Conservation (phyloP, 768 basidiomycete species). For the Amanita muscaria region DNA sequence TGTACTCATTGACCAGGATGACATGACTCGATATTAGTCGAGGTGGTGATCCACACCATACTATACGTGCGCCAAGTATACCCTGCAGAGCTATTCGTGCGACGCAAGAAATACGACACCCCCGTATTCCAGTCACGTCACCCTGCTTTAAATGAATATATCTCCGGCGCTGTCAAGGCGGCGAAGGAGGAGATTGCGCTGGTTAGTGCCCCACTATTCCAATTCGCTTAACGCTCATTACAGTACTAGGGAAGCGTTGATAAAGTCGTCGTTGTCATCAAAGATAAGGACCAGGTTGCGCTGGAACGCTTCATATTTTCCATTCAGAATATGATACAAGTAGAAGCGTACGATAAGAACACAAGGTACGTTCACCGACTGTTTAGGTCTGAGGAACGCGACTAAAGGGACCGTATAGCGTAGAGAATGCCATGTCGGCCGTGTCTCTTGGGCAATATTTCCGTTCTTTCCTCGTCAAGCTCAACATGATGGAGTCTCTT, state of each 20-base stretch:
- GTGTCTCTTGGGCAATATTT: slow-evolving; percentile 65
- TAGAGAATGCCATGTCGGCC: slow-evolving; percentile 61
- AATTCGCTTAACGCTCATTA: neutral
- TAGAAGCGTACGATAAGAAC: slow-evolving; percentile 64
- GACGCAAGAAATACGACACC: slow-evolving; percentile 83
- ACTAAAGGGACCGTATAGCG: slow-evolving; percentile 30
- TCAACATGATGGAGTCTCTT: slow-evolving; percentile 69
- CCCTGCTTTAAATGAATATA: slow-evolving; percentile 80
- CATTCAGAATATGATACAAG: slow-evolving; percentile 69
- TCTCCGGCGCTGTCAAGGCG: slow-evolving; percentile 82
- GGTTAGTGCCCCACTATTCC: slow-evolving; percentile 29
- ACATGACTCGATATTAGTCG: slow-evolving; percentile 46
- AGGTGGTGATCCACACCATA: slow-evolving; percentile 88
- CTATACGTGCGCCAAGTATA: slow-evolving; percentile 88
- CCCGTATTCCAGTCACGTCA: slow-evolving; percentile 93
- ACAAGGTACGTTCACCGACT: slow-evolving; percentile 36
- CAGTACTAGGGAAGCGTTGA: slow-evolving; percentile 62
- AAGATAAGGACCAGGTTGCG: slow-evolving; percentile 67
- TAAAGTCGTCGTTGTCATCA: slow-evolving; percentile 78
- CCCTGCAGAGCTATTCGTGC: slow-evolving; percentile 78
- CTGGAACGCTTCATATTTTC: slow-evolving; percentile 91
- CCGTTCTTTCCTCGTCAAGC: slow-evolving; percentile 74
- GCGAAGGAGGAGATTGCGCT: slow-evolving; percentile 64
- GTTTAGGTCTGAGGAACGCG: neutral
- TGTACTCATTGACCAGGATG: neutral